These are phyloP conservation scores for Botrytis fragariae DNA, from an alignment of 2,329 filamentous ascomycete genomes.

Conservation along the genomic window DNA sequence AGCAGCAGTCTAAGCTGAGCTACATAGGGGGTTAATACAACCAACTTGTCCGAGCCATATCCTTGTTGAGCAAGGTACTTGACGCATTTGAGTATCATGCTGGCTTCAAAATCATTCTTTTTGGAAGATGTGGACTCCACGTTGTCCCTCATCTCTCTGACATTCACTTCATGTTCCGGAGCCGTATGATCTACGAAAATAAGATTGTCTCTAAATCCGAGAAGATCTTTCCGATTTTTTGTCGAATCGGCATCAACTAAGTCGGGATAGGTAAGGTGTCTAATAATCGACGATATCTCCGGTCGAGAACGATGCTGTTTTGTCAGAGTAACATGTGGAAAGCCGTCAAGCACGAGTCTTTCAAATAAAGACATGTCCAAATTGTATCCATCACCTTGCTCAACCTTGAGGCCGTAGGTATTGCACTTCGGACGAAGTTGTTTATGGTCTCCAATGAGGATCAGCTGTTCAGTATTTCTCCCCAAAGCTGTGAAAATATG, in stretches of 20 bases:
- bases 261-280: slow-evolving; percentile 59
- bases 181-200: slow-evolving; percentile 65
- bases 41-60: slow-evolving; percentile 62
- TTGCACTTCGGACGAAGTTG: slow-evolving; percentile 68
- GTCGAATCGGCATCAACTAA: slow-evolving; percentile 56
- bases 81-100: slow-evolving; percentile 64
- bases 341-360: slow-evolving; percentile 56
- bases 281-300: slow-evolving; percentile 60
- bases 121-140: slow-evolving; percentile 50
- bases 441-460: slow-evolving; percentile 72
- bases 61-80: slow-evolving; percentile 69
- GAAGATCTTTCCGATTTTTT: slow-evolving; percentile 44
- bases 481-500: slow-evolving; percentile 63
- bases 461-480: slow-evolving; percentile 56
- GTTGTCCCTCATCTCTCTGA: slow-evolving; percentile 51
- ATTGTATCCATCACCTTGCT: slow-evolving; percentile 63
- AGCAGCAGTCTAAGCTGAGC: slow-evolving; percentile 62
- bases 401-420: slow-evolving; percentile 55
- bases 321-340: slow-evolving; percentile 52
- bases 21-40: slow-evolving; percentile 70
- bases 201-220: slow-evolving; percentile 58
- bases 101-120: slow-evolving; percentile 61
- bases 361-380: slow-evolving; percentile 70
- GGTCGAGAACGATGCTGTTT: slow-evolving; percentile 69
- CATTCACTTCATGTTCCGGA: slow-evolving; percentile 48